Base-by-base conservation (phyloP, 768 basidiomycete genomes). In the Glaciozyma martinii region DNA sequence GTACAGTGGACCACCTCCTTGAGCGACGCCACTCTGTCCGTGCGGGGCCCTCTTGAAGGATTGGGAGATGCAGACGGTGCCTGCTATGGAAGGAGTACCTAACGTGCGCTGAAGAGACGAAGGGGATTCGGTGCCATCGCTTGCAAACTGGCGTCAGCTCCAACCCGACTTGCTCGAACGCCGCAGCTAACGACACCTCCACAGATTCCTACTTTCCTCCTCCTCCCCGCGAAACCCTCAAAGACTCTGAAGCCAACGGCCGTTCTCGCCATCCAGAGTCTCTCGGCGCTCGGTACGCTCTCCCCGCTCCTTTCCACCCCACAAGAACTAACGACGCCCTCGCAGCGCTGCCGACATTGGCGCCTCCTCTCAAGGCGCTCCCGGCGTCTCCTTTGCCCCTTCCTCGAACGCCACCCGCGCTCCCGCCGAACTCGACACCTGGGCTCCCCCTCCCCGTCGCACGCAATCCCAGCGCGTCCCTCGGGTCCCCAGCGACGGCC, bases 311-410 rank as follows among this genome's bases (percentile, higher is more conserved):
- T 37, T 47, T 33, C 53, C 37, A 13, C 37, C 15, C 37, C 15
- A 13, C 37, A 33, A 8, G 15, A 40, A 40, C 12, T 40, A 40
- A 40, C 10, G 15, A 6, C 37, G 16, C 3, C 18, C 27, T 10
- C 2, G 5, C 56, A 63, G 61, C 25, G 65, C 65, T 5, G 49
- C 57, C 54, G 63, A 70, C 54, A 47, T 67, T 9, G 69, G 68
- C 44, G 60, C 49, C 5, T 56, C 44, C 46, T 47, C 52, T 1
- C 44, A 61, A 23, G 37, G 65, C 16, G 70, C 70, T 1, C 70
- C 70, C 1, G 70, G 66, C 46, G 66, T 71, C 3, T 54, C 52
- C 42, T 71, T 71, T 47, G 70, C 70, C 4, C 70, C 70, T 6
- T 32, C 58, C 23, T 49, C 53, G 19, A 23, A 53, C 56, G 60